Evolutionary conservation across 805 yeast species (phyloP), one percentile per base, ranked within the genome.

Genomic region (Maudiozyma pseudohumilis): DNA sequence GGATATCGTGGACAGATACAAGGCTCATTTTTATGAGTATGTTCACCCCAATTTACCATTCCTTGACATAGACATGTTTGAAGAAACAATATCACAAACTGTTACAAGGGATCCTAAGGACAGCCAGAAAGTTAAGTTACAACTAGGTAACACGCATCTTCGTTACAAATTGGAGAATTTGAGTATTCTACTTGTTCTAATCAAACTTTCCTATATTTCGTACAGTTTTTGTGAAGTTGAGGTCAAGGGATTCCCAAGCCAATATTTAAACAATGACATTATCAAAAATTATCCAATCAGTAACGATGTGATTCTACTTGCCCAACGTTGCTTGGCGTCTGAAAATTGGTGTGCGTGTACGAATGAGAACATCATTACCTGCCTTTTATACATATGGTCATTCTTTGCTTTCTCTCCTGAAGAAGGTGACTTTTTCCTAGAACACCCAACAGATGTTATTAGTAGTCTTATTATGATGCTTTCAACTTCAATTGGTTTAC

Each of bases 381-480:
- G 56, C 34, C 40, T 54, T 24, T 43, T 55, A 31, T 59, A 54
- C 32, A 47, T 56, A 22, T 59, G 64, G 64, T 43, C 59, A 11
- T 53, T 50, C 29, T 52, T 51, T 24, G 60, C 50, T 10, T 50
- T 55, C 35, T 52, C 64, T 1, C 62, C 64, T 1, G 62, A 59
- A 33, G 56, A 56, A 40, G 59, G 60, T 18, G 63, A 59, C 41
- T 51, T 53, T 19, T 54, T 56, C 35, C 40, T 50, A 24, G 61
- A 49, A 26, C 59, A 56, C 29, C 61, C 64, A 15, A 56, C 64
- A 2, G 63, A 55, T 42, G 48, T 55, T 11, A 44, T 59, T 2
- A 43, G 49, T n/a, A 55, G 61, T 20, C 32, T 56, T 7, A 47
- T 58, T 11, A 44, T 52, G 32, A 50, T 52, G 49, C 31, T 58